phyloP scores from a whole-genome alignment of 371 early-diverging fungal genomes.

The Mortierella polycephala region DNA sequence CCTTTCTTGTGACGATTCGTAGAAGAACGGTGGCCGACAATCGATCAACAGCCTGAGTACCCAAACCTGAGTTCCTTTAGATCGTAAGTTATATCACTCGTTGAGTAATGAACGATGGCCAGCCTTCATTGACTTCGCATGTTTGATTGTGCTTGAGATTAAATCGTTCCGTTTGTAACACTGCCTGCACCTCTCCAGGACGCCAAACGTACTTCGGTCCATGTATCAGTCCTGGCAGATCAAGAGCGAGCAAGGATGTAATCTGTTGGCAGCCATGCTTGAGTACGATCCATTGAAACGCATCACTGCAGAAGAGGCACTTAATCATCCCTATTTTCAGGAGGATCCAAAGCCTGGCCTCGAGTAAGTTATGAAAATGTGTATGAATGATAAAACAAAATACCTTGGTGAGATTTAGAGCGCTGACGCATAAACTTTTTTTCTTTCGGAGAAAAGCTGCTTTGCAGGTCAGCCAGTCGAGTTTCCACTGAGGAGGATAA shows the following conservation, averaged over 20 bases:
- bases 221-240: conserved; percentile 59
- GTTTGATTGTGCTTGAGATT: not conserved
- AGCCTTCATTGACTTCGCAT: conserved; percentile 2
- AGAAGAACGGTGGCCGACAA: conserved; percentile 84
- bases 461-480: conserved; percentile 69
- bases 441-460: conserved; percentile 50
- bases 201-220: conserved; percentile 58
- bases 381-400: not conserved
- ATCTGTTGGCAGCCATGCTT: conserved; percentile 83
- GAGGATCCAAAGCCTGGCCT: conserved; percentile 87
- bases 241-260: conserved; percentile 74
- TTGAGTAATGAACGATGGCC: not conserved
- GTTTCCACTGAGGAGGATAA: conserved; percentile 71
- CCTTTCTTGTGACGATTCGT: not conserved
- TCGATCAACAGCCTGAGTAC: conserved; percentile 82
- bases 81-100: conserved; percentile 57
- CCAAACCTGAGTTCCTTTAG: conserved; percentile 64
- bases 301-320: conserved; percentile 89
- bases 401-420: too few relatives aligned
- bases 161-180: not conserved
- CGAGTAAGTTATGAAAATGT: conserved; percentile 61
- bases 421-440: not conserved
- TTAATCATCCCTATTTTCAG: conserved; percentile 90
- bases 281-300: conserved; percentile 94
- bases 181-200: conserved; percentile 42